Evolutionary conservation across 1,284 basidiomycete species (phyloP).

Genomic region (Phaffia rhodozyma): DNA sequence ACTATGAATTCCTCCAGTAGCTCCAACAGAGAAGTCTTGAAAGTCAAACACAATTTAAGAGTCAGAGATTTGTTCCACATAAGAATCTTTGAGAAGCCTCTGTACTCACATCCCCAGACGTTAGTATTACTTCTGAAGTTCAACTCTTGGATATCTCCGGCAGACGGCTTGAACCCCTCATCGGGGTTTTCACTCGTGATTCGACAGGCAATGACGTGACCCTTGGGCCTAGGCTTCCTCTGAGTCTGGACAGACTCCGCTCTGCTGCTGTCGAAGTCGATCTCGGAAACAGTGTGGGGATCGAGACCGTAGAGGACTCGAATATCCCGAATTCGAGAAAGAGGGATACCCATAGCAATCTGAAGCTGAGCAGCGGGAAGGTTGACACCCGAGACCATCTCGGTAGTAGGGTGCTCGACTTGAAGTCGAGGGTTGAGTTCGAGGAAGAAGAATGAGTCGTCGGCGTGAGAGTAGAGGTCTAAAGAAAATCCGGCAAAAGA

Average conservation of each 20-base stretch:
- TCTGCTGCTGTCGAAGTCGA: conserved; percentile 91
- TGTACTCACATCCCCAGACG: conserved; percentile 68
- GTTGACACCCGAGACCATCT: conserved; percentile 99
- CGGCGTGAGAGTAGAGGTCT: conserved; percentile 91
- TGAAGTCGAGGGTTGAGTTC: conserved; percentile 99
- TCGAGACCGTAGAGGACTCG: conserved; percentile 90
- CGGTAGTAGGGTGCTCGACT: conserved; percentile 98
- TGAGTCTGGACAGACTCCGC: conserved; percentile 78
- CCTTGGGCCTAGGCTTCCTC: conserved; percentile 91
- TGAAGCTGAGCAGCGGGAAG: conserved; percentile 95
- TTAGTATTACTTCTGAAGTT: conserved; percentile 99
- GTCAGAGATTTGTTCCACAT: background rate
- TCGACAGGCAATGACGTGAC: conserved; percentile 96
- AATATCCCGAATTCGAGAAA: conserved; percentile 92
- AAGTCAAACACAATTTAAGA: conserved; percentile 15
- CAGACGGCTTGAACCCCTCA: conserved; percentile 99
- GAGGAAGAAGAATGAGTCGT: conserved; percentile 92
- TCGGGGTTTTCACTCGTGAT: conserved; percentile 99
- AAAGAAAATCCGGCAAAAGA: conserved; percentile 10
- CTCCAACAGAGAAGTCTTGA: conserved; percentile 80
- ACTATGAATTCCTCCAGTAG: conserved; percentile 80
- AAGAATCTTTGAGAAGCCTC: background rate
- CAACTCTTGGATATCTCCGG: conserved; percentile 90
- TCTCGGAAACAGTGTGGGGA: conserved; percentile 72
- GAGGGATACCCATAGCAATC: conserved; percentile 94